These are phyloP conservation scores for Leucosporidium creatinivorum DNA, from an alignment of 768 basidiomycete genomes.

Conservation along the genomic window DNA sequence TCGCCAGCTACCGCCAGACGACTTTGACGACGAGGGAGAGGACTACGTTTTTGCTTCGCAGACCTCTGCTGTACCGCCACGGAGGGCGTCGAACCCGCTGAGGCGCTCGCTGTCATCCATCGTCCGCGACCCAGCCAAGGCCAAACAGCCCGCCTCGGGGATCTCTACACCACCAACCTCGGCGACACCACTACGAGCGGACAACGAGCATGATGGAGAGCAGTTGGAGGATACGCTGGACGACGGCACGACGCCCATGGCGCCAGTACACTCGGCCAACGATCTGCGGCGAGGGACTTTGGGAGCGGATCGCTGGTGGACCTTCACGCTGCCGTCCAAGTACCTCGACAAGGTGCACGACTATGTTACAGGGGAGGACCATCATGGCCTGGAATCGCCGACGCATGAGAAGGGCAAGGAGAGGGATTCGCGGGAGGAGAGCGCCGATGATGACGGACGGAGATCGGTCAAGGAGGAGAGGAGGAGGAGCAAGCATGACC, in stretches of 20 bases:
- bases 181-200: no score
- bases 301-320: conserved; percentile 32
- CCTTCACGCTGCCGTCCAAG: conserved; percentile 32
- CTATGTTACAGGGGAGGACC: conserved; percentile 5
- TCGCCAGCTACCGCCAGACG: no score
- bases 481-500: conserved; percentile 6
- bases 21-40: no score
- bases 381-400: neutral
- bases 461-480: neutral
- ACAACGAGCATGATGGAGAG: no score
- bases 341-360: conserved; percentile 30
- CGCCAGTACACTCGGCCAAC: neutral
- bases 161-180: no score
- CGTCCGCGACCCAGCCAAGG: no score
- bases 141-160: no score
- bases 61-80: no score
- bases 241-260: neutral
- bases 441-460: conserved; percentile 7
- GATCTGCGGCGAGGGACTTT: neutral
- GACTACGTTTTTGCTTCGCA: no score
- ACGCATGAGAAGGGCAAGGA: conserved; percentile 24
- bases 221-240: no score
- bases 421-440: conserved; percentile 1
- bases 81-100: no score
- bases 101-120: no score